A percentile compares a stretch with the other conserved stretches of the same genome.
Conservation (phyloP, 2,329 filamentous ascomycete genomes). For the Niveomyces coronatus region DNA sequence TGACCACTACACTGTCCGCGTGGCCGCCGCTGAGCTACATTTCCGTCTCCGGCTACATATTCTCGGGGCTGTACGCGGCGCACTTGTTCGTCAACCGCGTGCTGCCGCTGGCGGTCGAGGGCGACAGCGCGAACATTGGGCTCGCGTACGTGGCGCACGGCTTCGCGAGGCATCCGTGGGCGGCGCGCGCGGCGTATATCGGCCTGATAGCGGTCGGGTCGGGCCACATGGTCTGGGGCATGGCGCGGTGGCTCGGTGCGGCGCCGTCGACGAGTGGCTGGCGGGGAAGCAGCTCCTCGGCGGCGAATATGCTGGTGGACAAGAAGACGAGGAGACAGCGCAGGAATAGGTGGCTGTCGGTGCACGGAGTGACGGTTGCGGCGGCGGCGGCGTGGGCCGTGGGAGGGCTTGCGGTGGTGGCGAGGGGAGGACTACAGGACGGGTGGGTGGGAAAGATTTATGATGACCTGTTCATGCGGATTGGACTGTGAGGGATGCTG, state of each 20-base stretch:
- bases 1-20: conserved; percentile 26
- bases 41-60: conserved; percentile 60
- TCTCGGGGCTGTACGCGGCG: conserved; percentile 53
- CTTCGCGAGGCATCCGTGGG: conserved; percentile 58
- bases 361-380: conserved; percentile 54
- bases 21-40: conserved; percentile 68
- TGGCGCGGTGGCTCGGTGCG: conserved; percentile 68
- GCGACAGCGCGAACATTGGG: conserved; percentile 77
- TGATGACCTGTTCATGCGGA: conserved; percentile 48
- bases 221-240: conserved; percentile 76
- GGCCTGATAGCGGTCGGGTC: conserved; percentile 57
- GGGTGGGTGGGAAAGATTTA: conserved; percentile 78
- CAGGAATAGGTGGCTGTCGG: conserved; percentile 57
- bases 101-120: conserved; percentile 66
- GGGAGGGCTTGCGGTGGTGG: conserved; percentile 70
- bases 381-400: conserved; percentile 66
- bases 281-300: conserved; percentile 30
- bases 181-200: conserved; percentile 60
- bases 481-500: conserved; percentile 17
- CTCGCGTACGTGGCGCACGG: conserved; percentile 78
- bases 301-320: conserved; percentile 38
- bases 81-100: conserved; percentile 70
- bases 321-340: conserved; percentile 41
- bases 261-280: conserved; percentile 46
- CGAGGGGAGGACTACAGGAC: conserved; percentile 53